Base-by-base conservation (phyloP, 1,139 yeast species). In the Nakaseomyces sp. region DNA sequence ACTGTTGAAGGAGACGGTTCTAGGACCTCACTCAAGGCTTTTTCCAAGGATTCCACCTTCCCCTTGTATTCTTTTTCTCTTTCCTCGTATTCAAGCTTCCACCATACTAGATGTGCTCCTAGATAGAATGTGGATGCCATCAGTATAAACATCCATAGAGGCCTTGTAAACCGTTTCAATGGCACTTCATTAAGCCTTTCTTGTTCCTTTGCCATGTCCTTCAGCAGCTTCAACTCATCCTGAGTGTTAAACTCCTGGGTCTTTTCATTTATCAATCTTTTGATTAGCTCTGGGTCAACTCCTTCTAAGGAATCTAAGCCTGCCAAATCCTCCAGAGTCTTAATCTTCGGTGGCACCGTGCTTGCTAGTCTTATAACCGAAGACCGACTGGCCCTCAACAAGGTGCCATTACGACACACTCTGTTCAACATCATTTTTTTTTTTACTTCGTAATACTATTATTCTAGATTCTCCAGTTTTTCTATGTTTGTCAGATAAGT, bases 21-120 rank as follows among this genome's bases (percentile, higher is more conserved):
- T 18, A 16, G 19, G 37, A 18, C 33, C 15, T 39, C 41, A 19
- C 43, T 41, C 16, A 58, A 41, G 38, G 57, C 49, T 3, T 35
- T 25, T 37, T 59, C 60, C 29, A 58, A 37, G 2, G 13, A 43
- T 17, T 43, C 37, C 8, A 54, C 56, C 30, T 50, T 43, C 12
- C 44, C 19, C 26, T 47, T 35, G 20, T 52, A 43, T 26, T 55
- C 59, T 6, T 42, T 36, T 38, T 65, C 68, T 15, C 55, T 56
- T 41, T 56, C 60, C 1, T 57, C 55, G 40, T 56, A 58, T 45
- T 63, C 67, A 26, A 61, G 43, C 30, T 53, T 52, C 66, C 68
- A 61, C 68, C 68, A 65, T 1, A 52, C 26, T 33, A 50, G 55
- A 33, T 65, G 67, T 28, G 52, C 52, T 1, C 53, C 42, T 31